Evolutionary conservation across 306 rosid genomes (phyloP).

Genomic region (Fragaria vesca): DNA sequence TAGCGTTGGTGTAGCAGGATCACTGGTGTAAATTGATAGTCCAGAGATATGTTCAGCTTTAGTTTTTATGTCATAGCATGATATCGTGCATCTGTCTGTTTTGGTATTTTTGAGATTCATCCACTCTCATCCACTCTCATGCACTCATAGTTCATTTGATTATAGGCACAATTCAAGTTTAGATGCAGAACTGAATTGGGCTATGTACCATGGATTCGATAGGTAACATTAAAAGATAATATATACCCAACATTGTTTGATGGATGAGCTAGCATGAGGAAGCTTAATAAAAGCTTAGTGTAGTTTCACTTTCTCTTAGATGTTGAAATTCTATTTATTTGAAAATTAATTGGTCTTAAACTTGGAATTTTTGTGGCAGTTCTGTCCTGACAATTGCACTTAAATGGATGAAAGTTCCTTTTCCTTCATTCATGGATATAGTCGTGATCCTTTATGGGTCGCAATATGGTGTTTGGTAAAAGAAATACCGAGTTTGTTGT

Average conservation of each 20-base stretch:
- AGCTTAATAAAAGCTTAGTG: neutral
- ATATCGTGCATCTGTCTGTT: neutral
- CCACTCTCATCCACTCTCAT: neutral
- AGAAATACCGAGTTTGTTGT: neutral
- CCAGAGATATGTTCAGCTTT: neutral
- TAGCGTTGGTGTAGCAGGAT: neutral
- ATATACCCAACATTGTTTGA: neutral
- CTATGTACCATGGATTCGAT: neutral
- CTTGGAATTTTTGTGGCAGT: no score
- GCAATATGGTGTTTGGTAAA: no score
- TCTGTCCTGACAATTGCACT: no score
- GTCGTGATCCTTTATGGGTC: no score
- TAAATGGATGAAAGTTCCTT: no score
- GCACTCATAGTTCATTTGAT: neutral
- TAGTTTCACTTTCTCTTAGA: neutral
- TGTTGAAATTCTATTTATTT: no score
- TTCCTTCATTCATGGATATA: no score
- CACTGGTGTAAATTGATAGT: neutral
- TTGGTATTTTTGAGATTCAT: neutral
- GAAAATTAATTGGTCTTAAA: no score
- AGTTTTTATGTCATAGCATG: neutral
- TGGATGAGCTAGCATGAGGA: neutral
- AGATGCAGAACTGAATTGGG: neutral
- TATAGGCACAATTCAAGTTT: neutral
- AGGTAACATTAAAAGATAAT: neutral